Evolutionary conservation across 1,284 basidiomycete genomes (phyloP).

Genomic region (Coniferiporia weirii): DNA sequence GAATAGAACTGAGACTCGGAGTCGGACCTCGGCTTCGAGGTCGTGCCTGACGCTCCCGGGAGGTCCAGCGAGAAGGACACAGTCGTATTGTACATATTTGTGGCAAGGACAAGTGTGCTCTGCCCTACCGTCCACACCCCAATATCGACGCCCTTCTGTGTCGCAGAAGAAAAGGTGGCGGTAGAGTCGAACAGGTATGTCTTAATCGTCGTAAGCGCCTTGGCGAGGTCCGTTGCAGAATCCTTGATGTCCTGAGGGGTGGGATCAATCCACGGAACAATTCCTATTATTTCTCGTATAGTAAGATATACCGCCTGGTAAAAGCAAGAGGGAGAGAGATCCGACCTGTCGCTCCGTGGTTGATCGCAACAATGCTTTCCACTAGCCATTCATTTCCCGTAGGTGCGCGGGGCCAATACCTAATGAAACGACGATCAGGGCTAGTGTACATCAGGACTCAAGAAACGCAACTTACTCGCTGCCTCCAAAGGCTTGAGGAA

Average conservation of each 20-base stretch:
- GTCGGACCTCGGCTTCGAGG: too few species aligned
- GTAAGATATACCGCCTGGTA: background rate
- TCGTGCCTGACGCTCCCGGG: conserved; percentile 21
- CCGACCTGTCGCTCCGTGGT: conserved; percentile 60
- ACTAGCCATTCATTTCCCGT: conserved; percentile 66
- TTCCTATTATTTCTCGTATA: conserved; percentile 33
- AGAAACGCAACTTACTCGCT: conserved; percentile 38
- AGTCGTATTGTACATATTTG: conserved; percentile 36
- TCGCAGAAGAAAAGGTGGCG: conserved; percentile 26
- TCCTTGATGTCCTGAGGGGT: conserved; percentile 55
- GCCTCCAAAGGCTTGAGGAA: conserved; percentile 70
- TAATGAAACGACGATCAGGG: conserved; percentile 23
- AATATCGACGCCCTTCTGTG: conserved; percentile 33
- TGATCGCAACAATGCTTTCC: conserved; percentile 58
- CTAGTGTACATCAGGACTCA: background rate
- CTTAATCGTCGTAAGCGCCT: conserved; percentile 34
- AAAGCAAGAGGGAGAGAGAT: background rate
- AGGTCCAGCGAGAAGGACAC: conserved; percentile 27
- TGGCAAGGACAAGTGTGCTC: conserved; percentile 38
- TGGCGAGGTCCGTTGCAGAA: conserved; percentile 49
- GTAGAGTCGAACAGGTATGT: conserved; percentile 36
- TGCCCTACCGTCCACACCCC: conserved; percentile 38
- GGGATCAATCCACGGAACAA: conserved; percentile 67
- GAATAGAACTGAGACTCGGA: background rate
- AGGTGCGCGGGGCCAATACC: conserved; percentile 63